Evolutionary conservation across 352 stramenopile species (phyloP).

Genomic region (Globisporangium yorkense): DNA sequence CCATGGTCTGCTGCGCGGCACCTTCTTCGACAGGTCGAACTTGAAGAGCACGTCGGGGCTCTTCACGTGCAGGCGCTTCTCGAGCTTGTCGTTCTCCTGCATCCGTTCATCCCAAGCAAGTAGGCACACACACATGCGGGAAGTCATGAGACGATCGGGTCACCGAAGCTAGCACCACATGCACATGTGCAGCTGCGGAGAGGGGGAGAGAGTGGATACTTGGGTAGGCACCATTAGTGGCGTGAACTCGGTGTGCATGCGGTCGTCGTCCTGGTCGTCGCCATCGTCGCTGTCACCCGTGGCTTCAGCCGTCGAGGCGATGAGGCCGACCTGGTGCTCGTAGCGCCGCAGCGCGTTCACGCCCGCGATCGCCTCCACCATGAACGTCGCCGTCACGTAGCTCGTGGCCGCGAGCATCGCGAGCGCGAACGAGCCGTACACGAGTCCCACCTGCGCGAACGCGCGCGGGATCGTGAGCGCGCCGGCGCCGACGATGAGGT

Average conservation of each 20-base stretch:
- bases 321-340: conserved; percentile 28
- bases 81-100: conserved; percentile 51
- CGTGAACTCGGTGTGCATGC: conserved; percentile 52
- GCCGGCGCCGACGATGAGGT: conserved; percentile 84
- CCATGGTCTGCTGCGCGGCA: conserved; percentile 3
- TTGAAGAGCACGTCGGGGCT: conserved; percentile 29
- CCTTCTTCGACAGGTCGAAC: conserved; percentile 78
- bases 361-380: conserved; percentile 78
- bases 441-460: conserved; percentile 74
- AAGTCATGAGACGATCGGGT: background rate
- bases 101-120: background rate
- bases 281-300: conserved; percentile 28
- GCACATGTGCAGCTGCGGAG: background rate
- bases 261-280: conserved; percentile 30
- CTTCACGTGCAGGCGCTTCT: conserved; percentile 38
- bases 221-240: conserved; percentile 69
- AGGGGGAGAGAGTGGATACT: conserved; percentile 28
- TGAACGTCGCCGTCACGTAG: conserved; percentile 84
- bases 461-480: conserved; percentile 83
- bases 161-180: background rate
- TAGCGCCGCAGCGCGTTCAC: conserved; percentile 71
- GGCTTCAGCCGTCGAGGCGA: conserved; percentile 2
- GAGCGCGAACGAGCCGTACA: conserved; percentile 67
- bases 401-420: conserved; percentile 55
- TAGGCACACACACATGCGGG: conserved; percentile 4